phyloP scores from a whole-genome alignment of 208 protist genomes.

The Naegleria gruberi region DNA sequence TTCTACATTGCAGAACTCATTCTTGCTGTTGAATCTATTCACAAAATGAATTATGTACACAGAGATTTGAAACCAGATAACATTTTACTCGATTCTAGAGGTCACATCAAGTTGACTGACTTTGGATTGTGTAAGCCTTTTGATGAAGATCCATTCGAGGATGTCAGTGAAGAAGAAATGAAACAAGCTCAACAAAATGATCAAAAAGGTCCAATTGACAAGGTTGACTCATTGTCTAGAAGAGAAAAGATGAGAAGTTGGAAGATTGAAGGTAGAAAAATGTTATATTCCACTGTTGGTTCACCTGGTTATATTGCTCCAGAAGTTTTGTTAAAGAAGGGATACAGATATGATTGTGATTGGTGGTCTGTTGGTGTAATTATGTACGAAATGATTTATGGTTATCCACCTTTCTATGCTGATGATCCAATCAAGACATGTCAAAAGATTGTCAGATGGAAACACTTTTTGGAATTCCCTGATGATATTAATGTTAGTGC shows the following conservation, averaged over 20 bases:
- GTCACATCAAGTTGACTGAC: constrained; percentile 66
- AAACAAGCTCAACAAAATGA: neutral
- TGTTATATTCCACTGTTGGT: constrained; percentile 67
- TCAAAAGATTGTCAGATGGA: constrained; percentile 70
- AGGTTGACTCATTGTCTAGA: neutral
- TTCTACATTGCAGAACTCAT: constrained; percentile 76
- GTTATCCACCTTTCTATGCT: constrained; percentile 62
- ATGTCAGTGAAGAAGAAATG: neutral
- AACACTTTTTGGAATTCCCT: constrained; percentile 63
- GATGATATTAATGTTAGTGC: constrained; percentile 61
- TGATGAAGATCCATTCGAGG: neutral
- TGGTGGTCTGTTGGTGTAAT: constrained; percentile 69
- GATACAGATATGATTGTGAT: constrained; percentile 58
- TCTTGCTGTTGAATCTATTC: constrained; percentile 74
- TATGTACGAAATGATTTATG: constrained; percentile 60
- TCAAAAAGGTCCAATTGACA: neutral
- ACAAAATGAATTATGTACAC: constrained; percentile 56
- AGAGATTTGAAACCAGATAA: constrained; percentile 81
- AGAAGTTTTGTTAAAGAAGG: constrained; percentile 26
- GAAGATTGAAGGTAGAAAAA: constrained; percentile 29
- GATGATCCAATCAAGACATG: constrained; percentile 57
- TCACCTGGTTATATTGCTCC: constrained; percentile 67
- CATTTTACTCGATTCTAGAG: constrained; percentile 59
- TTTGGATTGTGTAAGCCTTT: constrained; percentile 26
- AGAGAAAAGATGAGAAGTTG: constrained; percentile 36